These are phyloP conservation scores for Solanum sitiens DNA, from an alignment of 257 asterid species.

Conservation along the genomic window DNA sequence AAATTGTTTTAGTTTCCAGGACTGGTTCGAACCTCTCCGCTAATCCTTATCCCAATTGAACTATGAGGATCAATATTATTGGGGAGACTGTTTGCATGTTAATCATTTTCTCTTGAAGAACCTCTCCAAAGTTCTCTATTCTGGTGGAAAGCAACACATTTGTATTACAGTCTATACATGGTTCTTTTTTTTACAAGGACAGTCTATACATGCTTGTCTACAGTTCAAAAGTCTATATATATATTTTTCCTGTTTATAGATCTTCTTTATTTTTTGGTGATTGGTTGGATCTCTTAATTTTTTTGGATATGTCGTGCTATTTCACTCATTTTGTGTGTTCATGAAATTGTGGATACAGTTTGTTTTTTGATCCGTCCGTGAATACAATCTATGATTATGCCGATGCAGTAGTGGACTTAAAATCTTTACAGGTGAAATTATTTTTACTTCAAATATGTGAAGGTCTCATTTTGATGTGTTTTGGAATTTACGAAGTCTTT, in stretches of 20 bases:
- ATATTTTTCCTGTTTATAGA: background rate
- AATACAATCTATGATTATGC: constrained; percentile 62
- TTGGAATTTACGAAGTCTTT: background rate
- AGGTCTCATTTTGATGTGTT: background rate
- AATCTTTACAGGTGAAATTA: constrained; percentile 51
- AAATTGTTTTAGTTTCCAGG: background rate
- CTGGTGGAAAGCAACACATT: background rate
- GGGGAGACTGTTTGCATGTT: background rate
- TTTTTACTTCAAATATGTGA: background rate
- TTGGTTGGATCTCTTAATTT: background rate
- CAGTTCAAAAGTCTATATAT: background rate
- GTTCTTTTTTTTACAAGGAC: background rate
- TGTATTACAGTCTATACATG: background rate
- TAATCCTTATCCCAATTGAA: background rate
- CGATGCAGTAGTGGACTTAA: constrained; percentile 61
- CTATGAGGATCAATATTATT: background rate
- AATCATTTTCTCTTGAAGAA: background rate
- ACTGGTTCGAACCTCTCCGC: background rate
- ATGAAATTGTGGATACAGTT: constrained; percentile 45
- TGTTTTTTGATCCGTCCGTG: constrained; percentile 65
- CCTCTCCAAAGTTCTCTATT: background rate
- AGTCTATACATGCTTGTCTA: background rate
- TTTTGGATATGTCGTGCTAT: constrained; percentile 1
- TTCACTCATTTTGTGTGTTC: constrained; percentile 7
- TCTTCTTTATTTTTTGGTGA: background rate